Evolutionary conservation across 1,139 yeast species (phyloP), one percentile per base, ranked within the genome.

Genomic region (Diutina rugosa): DNA sequence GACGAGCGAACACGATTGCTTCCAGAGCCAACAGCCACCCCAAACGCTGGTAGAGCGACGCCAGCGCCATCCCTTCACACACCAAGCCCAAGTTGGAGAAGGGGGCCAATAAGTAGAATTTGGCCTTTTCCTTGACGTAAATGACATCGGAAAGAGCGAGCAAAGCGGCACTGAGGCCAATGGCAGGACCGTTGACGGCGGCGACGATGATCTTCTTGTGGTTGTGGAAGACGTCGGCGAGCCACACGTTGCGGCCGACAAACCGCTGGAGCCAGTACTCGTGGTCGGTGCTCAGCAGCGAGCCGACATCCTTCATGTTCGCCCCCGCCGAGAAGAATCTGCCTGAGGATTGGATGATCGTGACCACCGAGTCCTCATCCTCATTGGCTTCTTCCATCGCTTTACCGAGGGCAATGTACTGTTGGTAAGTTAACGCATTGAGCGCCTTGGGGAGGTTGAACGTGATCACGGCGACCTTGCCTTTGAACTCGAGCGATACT

Each of bases 321-420:
- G 96, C 97, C 46, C 97, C 97, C 6, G 96, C 88, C 46, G 93
- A 84, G 68, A 90, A 90, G 67, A 77, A 87, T 61, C 85, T 76
- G 1, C 97, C 97, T 0, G 87, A 76, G 47, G 90, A 76, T 64
- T 84, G 86, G 57, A 90, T 70, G 57, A 88, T 71, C 1, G 97
- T 90, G 46, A 82, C 78, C 10, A 79, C 68, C 0, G 95, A 84
- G 44, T 76, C 76, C 51, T 81, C 82, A 59, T 88, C 86, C 16
- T 72, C 67, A 60, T 87, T 85, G 0, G 96, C 93, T 59, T 74
- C 67, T 61, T 83, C 83, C 29, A 90, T 70, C 38, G 79, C 71
- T 59, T 79, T 77, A 14, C 87, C 90, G 57, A 90, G 70, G 57
- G 78, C 71, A 56, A 82, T 72, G 69, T 87, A 90, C 63, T 88